phyloP scores from a whole-genome alignment of 169 alveolate genomes.

The Ichthyophthirius multifiliis region DNA sequence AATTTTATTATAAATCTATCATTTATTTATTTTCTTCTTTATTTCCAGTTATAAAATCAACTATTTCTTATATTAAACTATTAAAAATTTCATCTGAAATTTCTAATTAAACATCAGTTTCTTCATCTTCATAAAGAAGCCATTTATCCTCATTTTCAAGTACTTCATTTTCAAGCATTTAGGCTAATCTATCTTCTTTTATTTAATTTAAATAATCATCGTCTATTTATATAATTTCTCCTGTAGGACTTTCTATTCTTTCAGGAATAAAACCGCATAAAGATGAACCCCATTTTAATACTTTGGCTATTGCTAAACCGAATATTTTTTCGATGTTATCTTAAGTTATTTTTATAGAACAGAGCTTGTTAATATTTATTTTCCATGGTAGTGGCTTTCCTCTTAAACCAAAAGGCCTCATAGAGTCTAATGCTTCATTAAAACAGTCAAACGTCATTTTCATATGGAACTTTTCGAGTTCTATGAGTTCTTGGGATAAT shows the following conservation, averaged over 20 bases:
- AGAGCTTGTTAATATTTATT: conserved; percentile 8
- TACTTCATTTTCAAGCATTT: conserved; percentile 48
- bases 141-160: conserved; percentile 37
- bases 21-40: no score
- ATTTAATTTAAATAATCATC: conserved; percentile 36
- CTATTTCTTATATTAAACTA: background rate
- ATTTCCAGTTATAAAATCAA: background rate
- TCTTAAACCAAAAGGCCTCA: conserved; percentile 37
- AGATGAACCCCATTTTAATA: conserved; percentile 40
- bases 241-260: conserved; percentile 33
- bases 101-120: conserved; percentile 17
- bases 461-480: conserved; percentile 22
- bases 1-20: no score
- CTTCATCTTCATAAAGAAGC: conserved; percentile 37
- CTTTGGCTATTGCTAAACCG: conserved; percentile 36
- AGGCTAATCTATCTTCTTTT: conserved; percentile 33
- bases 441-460: conserved; percentile 34
- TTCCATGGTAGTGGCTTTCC: conserved; percentile 40
- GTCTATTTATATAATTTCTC: conserved; percentile 32
- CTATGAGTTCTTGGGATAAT: background rate
- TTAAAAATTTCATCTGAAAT: conserved; percentile 2
- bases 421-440: conserved; percentile 27
- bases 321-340: conserved; percentile 24
- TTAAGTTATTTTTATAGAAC: background rate
- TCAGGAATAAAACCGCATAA: conserved; percentile 45